These are phyloP conservation scores for Daldinia sp. DNA, from an alignment of 2,329 filamentous ascomycete genomes.

Conservation along the genomic window DNA sequence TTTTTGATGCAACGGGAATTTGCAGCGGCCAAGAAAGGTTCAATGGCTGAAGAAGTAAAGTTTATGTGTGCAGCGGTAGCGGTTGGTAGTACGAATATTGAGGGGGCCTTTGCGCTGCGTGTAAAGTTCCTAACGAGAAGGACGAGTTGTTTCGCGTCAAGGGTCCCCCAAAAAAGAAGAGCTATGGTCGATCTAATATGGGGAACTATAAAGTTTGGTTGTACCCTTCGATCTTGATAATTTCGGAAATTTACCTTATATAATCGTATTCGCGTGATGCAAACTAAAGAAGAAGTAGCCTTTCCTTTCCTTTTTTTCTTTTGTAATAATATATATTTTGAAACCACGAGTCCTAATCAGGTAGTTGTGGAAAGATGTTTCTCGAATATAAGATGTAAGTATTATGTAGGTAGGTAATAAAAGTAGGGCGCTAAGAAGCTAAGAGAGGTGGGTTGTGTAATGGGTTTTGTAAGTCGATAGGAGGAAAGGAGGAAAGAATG, in stretches of 20 bases:
- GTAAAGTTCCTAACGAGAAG: slow-evolving; percentile 2
- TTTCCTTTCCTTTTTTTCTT: background rate
- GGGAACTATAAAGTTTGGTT: slow-evolving; percentile 5
- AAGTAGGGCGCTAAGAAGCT: background rate
- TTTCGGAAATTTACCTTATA: slow-evolving; percentile 25
- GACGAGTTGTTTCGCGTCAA: slow-evolving; percentile 31
- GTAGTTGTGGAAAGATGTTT: slow-evolving; percentile 26
- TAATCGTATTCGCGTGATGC: slow-evolving; percentile 30
- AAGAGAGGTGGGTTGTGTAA: background rate
- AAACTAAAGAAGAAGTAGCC: slow-evolving; percentile 1
- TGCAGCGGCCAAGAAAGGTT: slow-evolving; percentile 34
- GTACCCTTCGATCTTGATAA: slow-evolving; percentile 4
- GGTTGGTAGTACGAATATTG: slow-evolving; percentile 6
- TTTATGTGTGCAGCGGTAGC: slow-evolving; percentile 9
- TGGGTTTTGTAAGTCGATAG: slow-evolving; percentile 11
- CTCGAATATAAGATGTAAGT: slow-evolving; percentile 18
- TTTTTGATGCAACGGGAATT: slow-evolving; percentile 27
- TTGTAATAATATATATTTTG: background rate
- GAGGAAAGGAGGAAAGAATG: background rate
- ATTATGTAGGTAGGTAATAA: background rate
- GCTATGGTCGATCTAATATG: slow-evolving; percentile 25
- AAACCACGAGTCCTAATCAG: slow-evolving; percentile 22
- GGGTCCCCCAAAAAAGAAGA: slow-evolving; percentile 27
- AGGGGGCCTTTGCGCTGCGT: slow-evolving; percentile 14
- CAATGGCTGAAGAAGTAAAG: slow-evolving; percentile 14